phyloP scores from a whole-genome alignment of 106 monocot species.

The Acorus gramineus region DNA sequence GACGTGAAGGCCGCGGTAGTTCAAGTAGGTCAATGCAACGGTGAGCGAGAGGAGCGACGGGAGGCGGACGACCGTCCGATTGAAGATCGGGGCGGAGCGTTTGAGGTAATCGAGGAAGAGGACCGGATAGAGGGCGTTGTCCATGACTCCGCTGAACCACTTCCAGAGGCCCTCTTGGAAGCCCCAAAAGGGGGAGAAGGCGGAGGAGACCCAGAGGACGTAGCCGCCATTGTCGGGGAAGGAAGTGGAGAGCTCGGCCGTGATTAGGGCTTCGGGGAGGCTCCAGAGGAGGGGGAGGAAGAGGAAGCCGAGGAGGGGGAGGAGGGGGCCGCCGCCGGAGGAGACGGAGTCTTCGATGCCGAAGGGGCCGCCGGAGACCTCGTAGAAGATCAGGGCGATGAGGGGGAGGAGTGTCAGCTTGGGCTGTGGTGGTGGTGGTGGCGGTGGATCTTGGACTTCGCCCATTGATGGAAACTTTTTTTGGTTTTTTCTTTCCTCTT shows the following conservation, averaged over 20 bases:
- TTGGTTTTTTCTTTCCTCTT: too few relatives aligned
- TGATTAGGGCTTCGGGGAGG: slow-evolving; percentile 81
- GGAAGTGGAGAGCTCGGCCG: slow-evolving; percentile 66
- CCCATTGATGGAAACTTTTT: too few relatives aligned
- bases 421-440: slow-evolving; percentile 6
- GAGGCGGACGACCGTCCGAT: slow-evolving; percentile 8
- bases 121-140: slow-evolving; percentile 83
- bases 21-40: slow-evolving; percentile 59
- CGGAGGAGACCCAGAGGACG: slow-evolving; percentile 70
- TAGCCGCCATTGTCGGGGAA: slow-evolving; percentile 75
- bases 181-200: slow-evolving; percentile 53
- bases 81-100: slow-evolving; percentile 22
- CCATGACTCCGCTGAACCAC: slow-evolving; percentile 66
- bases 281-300: slow-evolving; percentile 72
- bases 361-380: slow-evolving; percentile 89
- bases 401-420: slow-evolving; percentile 61
- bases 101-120: slow-evolving; percentile 81
- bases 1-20: slow-evolving; percentile 79
- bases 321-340: slow-evolving; percentile 61
- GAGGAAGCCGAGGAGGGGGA: slow-evolving; percentile 72
- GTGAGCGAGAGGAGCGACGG: slow-evolving; percentile 38
- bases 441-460: too few relatives aligned
- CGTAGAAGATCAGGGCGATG: slow-evolving; percentile 82
- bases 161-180: slow-evolving; percentile 72
- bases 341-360: slow-evolving; percentile 82